phyloP scores from a whole-genome alignment of 2,329 filamentous ascomycete genomes.

The Paecilomyces dactylethromorphus region DNA sequence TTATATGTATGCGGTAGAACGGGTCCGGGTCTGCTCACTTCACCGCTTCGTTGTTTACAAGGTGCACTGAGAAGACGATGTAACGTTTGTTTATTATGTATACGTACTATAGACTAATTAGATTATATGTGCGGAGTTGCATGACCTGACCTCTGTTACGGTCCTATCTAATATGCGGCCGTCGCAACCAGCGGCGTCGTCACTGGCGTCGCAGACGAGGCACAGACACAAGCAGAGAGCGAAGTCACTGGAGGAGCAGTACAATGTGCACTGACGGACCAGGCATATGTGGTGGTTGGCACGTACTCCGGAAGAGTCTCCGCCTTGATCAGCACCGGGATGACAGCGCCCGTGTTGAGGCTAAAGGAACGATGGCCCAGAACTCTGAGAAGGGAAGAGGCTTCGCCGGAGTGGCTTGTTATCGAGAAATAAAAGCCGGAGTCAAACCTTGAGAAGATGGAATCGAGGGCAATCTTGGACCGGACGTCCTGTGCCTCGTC shows the following conservation, averaged over 20 bases:
- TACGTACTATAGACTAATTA: too few species aligned
- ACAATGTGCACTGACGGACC: constrained; percentile 24
- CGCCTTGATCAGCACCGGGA: constrained; percentile 45
- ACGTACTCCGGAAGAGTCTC: constrained; percentile 15
- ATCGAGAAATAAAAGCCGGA: constrained; percentile 44
- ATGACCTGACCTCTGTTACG: neutral
- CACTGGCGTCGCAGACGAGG: constrained; percentile 21
- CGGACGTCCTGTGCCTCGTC: constrained; percentile 42
- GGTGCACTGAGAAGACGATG: too few species aligned
- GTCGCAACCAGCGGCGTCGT: constrained; percentile 19
- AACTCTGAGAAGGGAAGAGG: constrained; percentile 43
- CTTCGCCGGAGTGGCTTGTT: constrained; percentile 53
- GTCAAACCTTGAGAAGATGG: constrained; percentile 41
- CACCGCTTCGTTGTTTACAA: too few species aligned
- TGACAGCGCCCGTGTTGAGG: constrained; percentile 43
- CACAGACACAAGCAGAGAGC: constrained; percentile 22
- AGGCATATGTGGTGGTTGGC: constrained; percentile 16
- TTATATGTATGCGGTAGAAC: too few species aligned
- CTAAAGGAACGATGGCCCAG: constrained; percentile 40
- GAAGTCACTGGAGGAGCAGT: constrained; percentile 25
- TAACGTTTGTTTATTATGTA: too few species aligned
- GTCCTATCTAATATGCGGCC: neutral
- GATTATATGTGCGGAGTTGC: neutral
- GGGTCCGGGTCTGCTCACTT: too few species aligned
- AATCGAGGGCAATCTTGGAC: constrained; percentile 39